Base-by-base conservation (phyloP, 1,139 yeast genomes). In the Blastobotrys serpentis region DNA sequence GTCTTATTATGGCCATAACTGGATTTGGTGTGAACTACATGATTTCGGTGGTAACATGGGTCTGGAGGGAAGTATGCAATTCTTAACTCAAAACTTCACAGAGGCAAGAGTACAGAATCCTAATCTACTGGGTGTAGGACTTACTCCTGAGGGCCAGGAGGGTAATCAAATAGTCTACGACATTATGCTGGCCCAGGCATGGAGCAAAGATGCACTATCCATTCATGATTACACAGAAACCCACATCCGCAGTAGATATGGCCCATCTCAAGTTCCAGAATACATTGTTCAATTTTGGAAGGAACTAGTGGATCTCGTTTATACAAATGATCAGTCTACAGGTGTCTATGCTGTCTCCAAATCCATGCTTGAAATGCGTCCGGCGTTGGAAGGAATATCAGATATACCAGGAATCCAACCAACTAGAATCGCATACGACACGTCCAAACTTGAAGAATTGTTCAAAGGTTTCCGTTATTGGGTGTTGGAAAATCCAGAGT, bases 1-100 rank as follows among this genome's bases (percentile, higher is more conserved):
- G 25, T 52, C 54, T 4, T 54, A 53, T 33, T 45, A 46, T 32
- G 57, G 57, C 7, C 57, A 54, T 33, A 42, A 50, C 22, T 54
- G 55, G 52, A 47, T 54, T 38, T 54, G 50, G 52, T 53, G 55
- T 21, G 54, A 54, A 34, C 44, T 52, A 23, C 57, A 52, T 44
- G 53, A 51, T 40, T 54, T 48, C 22, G 57, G 57, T 7, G 55
- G 56, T n/a, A 52, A 48, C 37, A 47, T 46, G 51, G 57, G 57
- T 11, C 38, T 53, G 14, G 57, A 53, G 44, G 57, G 56, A 11
- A 49, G 48, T 25, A 21, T 54, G 33, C 52, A 51, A 23, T 48
- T 46, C 18, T 34, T 54, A 26, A 54, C 55, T 13, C 39, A 47
- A 38, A 49, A 51, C 29, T 51, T 50, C 25, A 49, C 55, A 16